Conservation (phyloP, 768 basidiomycete genomes). For the Termitomyces sp. region DNA sequence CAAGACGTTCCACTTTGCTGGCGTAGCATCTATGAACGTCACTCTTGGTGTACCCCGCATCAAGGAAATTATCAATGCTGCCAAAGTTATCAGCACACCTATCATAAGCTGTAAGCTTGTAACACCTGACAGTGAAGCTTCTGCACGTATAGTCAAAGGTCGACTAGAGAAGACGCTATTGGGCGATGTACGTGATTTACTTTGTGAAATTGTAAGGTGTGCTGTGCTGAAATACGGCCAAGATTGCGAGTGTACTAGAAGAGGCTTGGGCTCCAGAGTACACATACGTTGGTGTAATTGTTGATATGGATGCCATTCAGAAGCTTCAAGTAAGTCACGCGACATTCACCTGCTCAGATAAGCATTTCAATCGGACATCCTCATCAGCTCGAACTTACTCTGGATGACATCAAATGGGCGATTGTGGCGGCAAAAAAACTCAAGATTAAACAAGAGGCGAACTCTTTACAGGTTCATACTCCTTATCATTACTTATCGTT, state of each 20-base stretch:
- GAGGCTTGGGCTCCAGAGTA: constrained; percentile 94
- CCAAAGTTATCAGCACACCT: constrained; percentile 95
- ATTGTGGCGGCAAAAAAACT: constrained; percentile 84
- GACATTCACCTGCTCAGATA: neutral
- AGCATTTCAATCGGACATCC: neutral
- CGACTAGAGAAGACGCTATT: constrained; percentile 92
- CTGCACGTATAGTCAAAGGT: constrained; percentile 96
- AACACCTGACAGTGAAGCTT: constrained; percentile 79
- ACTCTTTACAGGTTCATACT: neutral
- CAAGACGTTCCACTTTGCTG: constrained; percentile 99
- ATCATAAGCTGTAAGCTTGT: constrained; percentile 97
- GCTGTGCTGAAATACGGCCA: constrained; percentile 1
- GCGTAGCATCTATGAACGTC: constrained; percentile 99
- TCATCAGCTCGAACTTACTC: constrained; percentile 77
- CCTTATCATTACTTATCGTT: neutral
- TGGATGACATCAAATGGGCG: constrained; percentile 92
- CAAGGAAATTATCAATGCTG: constrained; percentile 99
- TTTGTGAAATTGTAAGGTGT: neutral
- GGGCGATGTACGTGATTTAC: constrained; percentile 64
- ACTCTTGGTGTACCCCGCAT: constrained; percentile 99
- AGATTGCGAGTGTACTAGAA: constrained; percentile 91
- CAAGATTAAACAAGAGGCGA: constrained; percentile 85
- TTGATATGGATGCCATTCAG: constrained; percentile 83
- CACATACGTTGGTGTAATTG: constrained; percentile 88
- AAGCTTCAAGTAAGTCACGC: constrained; percentile 66